Evolutionary conservation across 495 filamentous ascomycete species (phyloP), one percentile per base, ranked within the genome.

Genomic region (Penicillium paradoxum): DNA sequence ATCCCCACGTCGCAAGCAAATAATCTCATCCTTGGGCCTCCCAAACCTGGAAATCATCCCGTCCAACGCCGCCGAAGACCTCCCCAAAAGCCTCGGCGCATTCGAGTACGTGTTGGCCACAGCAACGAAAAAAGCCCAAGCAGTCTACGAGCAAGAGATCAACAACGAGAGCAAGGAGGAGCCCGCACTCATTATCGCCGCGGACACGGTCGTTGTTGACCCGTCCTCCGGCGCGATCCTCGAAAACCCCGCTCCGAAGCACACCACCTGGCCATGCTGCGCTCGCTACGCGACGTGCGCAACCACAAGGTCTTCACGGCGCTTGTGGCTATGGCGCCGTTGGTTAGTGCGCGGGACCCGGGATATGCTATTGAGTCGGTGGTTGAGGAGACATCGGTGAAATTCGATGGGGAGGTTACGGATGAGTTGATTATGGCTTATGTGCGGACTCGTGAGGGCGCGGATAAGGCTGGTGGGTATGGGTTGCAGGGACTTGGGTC

Each of bases 381-480:
- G 53, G 86, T 95, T 6, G 93, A 96, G 72, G 91, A 93, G 77
- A 97, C 93, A 41, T 72, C 73, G 43, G 93, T 98, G 15, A 74
- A 73, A 59, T 97, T 98, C 72, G 86, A 85, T 67, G 73, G 71
- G 44, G 77, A 75, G 39, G 84, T 87, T 24, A 83, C 82, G 51
- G 90, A 97, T 68, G 91, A 95, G 21, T 62, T 96, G 70, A 82
- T 98, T 27, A 67, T 87, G 66, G 81, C 84, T 22, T 98, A 98
- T 75, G 91, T 98, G 50, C 76, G 76, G 53, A 97, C 92, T 30
- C 76, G 95, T 37, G 95, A 98, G 73, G 93, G 95, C 1, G 90
- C 78, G 21, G 93, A 98, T 70, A 98, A 97, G 77, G 95, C 93
- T 0, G 93, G 93, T 1, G 95, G 93, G 0, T 98, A 98, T 71